Evolutionary conservation across 495 filamentous ascomycete species (phyloP).

Genomic region (Hyaloscypha finlandica): DNA sequence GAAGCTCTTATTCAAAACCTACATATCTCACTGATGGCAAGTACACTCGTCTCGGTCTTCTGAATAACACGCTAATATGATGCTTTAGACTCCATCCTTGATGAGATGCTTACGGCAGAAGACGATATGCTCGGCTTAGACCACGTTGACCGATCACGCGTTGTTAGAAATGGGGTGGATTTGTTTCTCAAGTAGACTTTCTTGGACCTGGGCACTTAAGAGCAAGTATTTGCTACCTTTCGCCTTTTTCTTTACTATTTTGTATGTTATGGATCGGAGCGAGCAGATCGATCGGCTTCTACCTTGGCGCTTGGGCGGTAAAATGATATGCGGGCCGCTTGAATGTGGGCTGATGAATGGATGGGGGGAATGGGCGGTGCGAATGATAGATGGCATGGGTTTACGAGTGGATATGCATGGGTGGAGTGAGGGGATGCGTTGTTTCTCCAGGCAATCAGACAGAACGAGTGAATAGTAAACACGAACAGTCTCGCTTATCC

Average conservation of each 20-base stretch:
- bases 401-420: not conserved
- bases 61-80: not conserved
- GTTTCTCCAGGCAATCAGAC: not conserved
- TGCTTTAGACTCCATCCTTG: constrained; percentile 75
- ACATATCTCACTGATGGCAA: constrained; percentile 87
- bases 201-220: not conserved
- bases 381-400: constrained; percentile 1
- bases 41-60: constrained; percentile 25
- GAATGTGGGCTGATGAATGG: not conserved
- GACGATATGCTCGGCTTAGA: constrained; percentile 90
- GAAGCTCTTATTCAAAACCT: constrained; percentile 68
- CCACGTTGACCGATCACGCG: constrained; percentile 71
- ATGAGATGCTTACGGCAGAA: constrained; percentile 62
- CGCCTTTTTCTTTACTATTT: not conserved
- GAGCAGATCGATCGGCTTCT: not conserved
- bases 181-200: constrained; percentile 54
- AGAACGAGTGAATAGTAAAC: not conserved
- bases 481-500: not conserved
- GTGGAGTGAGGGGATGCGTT: not conserved
- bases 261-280: constrained; percentile 3
- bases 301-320: constrained; percentile 5
- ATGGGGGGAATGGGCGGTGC: not conserved
- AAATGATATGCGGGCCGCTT: not conserved
- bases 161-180: constrained; percentile 53
- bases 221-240: not conserved